A percentile compares a stretch with the other conserved stretches of the same genome.
Conservation (phyloP, 202 grass and related monocot species). For the Zizania palustris region DNA sequence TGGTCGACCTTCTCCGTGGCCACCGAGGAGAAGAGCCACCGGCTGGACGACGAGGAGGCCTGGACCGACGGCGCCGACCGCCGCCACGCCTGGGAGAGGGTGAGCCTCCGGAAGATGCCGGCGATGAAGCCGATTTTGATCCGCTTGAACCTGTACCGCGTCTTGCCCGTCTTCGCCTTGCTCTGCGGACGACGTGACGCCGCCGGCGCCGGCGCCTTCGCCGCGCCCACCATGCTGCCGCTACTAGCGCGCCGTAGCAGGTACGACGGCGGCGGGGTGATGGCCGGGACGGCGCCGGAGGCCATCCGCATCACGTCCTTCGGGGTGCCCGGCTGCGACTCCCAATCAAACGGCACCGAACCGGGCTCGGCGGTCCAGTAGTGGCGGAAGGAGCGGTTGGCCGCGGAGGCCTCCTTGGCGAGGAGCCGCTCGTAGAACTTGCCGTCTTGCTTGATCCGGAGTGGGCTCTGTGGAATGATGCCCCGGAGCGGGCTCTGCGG, state of each 20-base stretch:
- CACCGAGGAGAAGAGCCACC: slow-evolving; percentile 55
- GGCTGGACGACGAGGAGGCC: slow-evolving; percentile 58
- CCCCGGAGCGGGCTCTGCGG: slow-evolving; percentile 44
- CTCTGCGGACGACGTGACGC: not conserved
- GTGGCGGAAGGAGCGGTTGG: slow-evolving; percentile 66
- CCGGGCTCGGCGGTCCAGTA: slow-evolving; percentile 61
- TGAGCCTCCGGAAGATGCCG: slow-evolving; percentile 54
- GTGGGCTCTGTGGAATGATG: slow-evolving; percentile 51
- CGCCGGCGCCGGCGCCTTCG: too few relatives aligned
- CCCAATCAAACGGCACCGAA: slow-evolving; percentile 80
- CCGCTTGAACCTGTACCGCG: slow-evolving; percentile 40
- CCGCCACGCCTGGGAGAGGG: slow-evolving; percentile 33
- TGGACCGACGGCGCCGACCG: not conserved
- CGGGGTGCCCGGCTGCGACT: slow-evolving; percentile 76
- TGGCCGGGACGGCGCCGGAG: slow-evolving; percentile 52
- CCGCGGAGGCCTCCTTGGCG: slow-evolving; percentile 71
- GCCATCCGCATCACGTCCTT: slow-evolving; percentile 39
- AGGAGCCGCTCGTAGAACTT: slow-evolving; percentile 83
- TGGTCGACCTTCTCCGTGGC: slow-evolving; percentile 22
- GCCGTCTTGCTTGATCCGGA: slow-evolving; percentile 74
- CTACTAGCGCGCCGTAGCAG: slow-evolving; percentile 7
- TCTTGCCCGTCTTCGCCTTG: slow-evolving; percentile 22
- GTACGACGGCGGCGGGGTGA: slow-evolving; percentile 73
- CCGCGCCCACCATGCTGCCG: not conserved
- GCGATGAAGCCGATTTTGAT: slow-evolving; percentile 51